phyloP scores from a whole-genome alignment of 176 grass and related monocot genomes.

The Ensete ventricosum region DNA sequence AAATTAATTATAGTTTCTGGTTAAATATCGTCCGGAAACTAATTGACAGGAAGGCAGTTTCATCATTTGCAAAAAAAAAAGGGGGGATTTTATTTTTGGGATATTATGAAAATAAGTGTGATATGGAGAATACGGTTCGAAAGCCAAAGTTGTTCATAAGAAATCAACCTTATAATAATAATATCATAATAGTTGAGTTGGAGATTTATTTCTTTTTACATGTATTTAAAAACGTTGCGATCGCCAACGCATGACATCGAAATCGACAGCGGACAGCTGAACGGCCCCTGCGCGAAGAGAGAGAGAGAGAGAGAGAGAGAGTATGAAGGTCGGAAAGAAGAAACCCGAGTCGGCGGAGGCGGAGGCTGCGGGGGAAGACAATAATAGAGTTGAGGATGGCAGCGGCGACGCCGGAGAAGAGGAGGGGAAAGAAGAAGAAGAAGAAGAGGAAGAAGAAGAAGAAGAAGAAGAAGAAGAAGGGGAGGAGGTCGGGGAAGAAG shows the following conservation, averaged over 20 bases:
- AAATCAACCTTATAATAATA: no score
- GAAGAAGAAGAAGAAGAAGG: not conserved
- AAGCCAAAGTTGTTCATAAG: no score
- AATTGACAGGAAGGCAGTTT: no score
- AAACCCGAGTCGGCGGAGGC: not conserved
- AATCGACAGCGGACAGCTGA: not conserved
- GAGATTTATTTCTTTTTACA: no score
- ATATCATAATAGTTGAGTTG: no score
- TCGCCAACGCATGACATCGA: not conserved
- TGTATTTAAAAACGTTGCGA: no score
- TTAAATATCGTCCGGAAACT: no score
- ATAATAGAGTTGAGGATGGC: not conserved
- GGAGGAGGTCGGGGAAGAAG: not conserved
- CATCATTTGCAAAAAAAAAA: no score
- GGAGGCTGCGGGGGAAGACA: not conserved
- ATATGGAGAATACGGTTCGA: no score
- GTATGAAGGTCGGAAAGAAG: constrained; percentile 8
- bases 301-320: not conserved
- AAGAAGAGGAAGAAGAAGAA: not conserved
- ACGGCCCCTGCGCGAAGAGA: not conserved
- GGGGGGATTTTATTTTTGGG: no score
- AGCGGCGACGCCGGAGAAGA: not conserved
- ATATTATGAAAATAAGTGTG: no score
- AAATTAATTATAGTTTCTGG: no score
- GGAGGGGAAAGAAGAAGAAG: not conserved